Evolutionary conservation across 495 filamentous ascomycete genomes (phyloP).

Genomic region (Penicillium arizonense): DNA sequence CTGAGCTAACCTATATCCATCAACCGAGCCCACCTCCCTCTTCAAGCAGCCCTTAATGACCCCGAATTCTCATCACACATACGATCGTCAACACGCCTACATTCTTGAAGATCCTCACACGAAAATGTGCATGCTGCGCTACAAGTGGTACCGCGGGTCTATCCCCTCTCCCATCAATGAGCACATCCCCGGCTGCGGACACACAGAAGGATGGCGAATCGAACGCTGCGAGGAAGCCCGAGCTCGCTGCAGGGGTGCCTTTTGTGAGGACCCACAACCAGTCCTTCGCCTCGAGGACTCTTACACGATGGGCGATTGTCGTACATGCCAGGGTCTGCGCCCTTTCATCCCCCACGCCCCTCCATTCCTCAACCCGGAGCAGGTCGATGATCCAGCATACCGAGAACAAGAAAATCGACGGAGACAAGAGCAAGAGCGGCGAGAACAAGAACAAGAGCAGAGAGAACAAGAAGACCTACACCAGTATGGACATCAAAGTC

Average conservation of each 20-base stretch:
- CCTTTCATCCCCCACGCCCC: background rate
- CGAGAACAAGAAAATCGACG: no score
- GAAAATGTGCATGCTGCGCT: conserved; percentile 2
- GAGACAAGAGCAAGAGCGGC: no score
- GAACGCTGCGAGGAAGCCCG: conserved; percentile 2
- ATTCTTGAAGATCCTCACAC: background rate
- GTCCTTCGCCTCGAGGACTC: background rate
- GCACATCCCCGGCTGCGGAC: conserved; percentile 1
- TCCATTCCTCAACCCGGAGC: background rate
- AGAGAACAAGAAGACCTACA: no score
- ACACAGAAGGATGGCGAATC: conserved; percentile 4
- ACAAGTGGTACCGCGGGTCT: conserved; percentile 5
- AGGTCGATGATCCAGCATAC: background rate
- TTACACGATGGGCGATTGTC: conserved; percentile 4
- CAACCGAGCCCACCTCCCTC: no score
- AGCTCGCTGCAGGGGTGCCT: background rate
- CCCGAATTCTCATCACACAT: no score
- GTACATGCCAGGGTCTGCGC: background rate
- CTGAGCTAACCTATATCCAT: no score
- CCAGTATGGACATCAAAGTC: no score
- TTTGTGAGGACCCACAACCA: background rate
- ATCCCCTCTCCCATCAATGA: background rate
- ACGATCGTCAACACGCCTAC: no score
- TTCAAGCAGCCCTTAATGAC: no score
- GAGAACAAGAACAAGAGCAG: no score